A percentile compares a stretch with the other conserved stretches of the same genome.
These are phyloP conservation scores for Elsinoe fawcettii DNA, from an alignment of 2,329 filamentous ascomycete genomes.

Conservation along the genomic window DNA sequence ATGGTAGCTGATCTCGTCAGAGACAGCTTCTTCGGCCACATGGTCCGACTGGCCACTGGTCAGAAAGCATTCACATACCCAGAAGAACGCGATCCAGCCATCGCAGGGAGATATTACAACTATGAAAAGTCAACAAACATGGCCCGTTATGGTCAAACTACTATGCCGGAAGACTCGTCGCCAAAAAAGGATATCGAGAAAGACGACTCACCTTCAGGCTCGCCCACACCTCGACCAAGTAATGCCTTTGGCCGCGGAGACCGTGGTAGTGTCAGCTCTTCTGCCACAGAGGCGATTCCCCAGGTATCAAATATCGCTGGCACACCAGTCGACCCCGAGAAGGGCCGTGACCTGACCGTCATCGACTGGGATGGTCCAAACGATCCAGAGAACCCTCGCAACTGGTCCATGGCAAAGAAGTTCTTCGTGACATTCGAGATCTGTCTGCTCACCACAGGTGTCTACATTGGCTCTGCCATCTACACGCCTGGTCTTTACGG, in stretches of 20 bases:
- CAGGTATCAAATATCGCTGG: slow-evolving; percentile 35
- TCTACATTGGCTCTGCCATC: slow-evolving; percentile 42
- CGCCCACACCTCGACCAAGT: slow-evolving; percentile 17
- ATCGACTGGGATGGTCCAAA: slow-evolving; percentile 45
- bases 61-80: slow-evolving; percentile 36
- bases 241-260: not conserved
- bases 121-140: slow-evolving; percentile 43
- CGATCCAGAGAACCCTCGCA: slow-evolving; percentile 41
- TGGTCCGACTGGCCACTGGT: slow-evolving; percentile 34
- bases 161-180: slow-evolving; percentile 29
- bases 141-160: slow-evolving; percentile 38
- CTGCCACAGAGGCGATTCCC: slow-evolving; percentile 18
- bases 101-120: slow-evolving; percentile 45
- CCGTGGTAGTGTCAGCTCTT: not conserved
- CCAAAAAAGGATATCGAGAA: slow-evolving; percentile 21
- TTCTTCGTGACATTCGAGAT: slow-evolving; percentile 40
- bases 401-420: slow-evolving; percentile 40
- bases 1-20: slow-evolving; percentile 32
- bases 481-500: slow-evolving; percentile 36
- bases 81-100: slow-evolving; percentile 41
- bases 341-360: slow-evolving; percentile 43
- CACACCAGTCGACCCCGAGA: slow-evolving; percentile 43
- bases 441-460: slow-evolving; percentile 40
- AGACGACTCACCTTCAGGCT: slow-evolving; percentile 19
- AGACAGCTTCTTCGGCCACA: slow-evolving; percentile 37